Evolutionary conservation across 495 filamentous ascomycete genomes (phyloP).

Genomic region (Mytilinidion resinicola): DNA sequence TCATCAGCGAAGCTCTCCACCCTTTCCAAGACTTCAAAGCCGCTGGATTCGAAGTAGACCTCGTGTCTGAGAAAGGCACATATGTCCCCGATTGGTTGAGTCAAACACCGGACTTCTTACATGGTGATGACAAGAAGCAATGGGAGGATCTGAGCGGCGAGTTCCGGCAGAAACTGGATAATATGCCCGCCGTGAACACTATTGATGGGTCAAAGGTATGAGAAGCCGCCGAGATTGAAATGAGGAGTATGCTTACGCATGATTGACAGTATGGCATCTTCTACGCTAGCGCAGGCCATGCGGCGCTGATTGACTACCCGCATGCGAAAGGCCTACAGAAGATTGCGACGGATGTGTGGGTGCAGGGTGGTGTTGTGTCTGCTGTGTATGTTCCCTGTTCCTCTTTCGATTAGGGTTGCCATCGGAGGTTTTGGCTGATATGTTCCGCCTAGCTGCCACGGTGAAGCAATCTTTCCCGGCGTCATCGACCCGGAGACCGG

Average conservation of each 20-base stretch:
- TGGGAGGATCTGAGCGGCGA: constrained; percentile 41
- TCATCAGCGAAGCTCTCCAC: constrained; percentile 47
- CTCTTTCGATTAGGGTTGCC: too few relatives aligned
- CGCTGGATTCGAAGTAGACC: constrained; percentile 46
- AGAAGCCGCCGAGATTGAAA: too few relatives aligned
- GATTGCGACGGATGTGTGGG: constrained; percentile 39
- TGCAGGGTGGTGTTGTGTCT: constrained; percentile 36
- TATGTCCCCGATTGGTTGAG: constrained; percentile 45
- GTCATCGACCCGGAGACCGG: constrained; percentile 35
- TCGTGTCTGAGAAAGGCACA: constrained; percentile 45
- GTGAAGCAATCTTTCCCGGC: constrained; percentile 40
- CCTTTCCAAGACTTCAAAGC: constrained; percentile 42
- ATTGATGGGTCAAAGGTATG: too few relatives aligned
- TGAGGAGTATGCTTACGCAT: too few relatives aligned
- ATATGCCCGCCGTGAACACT: constrained; percentile 7
- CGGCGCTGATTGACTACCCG: constrained; percentile 42
- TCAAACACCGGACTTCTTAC: constrained; percentile 40
- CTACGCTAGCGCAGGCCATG: constrained; percentile 43
- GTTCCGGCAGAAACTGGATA: constrained; percentile 41
- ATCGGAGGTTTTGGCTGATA: too few relatives aligned
- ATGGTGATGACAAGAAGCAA: constrained; percentile 34
- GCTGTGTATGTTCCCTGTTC: constrained; percentile 11
- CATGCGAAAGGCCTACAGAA: constrained; percentile 35
- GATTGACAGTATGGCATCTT: constrained; percentile 34
- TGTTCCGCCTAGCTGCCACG: constrained; percentile 27